Evolutionary conservation across 2,329 filamentous ascomycete species (phyloP).

Genomic region (Arthrobotrys musiformis): DNA sequence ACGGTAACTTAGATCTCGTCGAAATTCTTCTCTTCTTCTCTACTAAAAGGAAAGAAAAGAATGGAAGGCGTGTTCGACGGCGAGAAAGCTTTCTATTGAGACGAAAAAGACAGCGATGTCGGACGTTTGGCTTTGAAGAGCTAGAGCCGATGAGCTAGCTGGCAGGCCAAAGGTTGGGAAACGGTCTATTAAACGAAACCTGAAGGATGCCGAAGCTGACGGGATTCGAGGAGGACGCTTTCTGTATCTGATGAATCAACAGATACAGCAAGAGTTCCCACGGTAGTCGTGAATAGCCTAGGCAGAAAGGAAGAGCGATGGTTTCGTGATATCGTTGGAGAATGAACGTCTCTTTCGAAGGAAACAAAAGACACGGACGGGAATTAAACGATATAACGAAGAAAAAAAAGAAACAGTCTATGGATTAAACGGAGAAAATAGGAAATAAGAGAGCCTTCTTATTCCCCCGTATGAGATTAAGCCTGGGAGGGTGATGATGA

Average conservation of each 20-base stretch:
- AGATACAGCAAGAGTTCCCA: conserved; percentile 4
- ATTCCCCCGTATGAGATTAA: conserved; percentile 47
- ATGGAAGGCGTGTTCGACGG: conserved; percentile 21
- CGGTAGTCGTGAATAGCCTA: conserved; percentile 12
- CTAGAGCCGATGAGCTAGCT: conserved; percentile 20
- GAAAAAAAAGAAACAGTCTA: conserved; percentile 50
- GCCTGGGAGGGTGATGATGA: conserved; percentile 35
- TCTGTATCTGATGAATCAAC: background rate
- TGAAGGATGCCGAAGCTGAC: background rate
- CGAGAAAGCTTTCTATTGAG: conserved; percentile 1
- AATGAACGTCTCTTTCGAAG: conserved; percentile 56
- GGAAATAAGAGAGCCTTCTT: conserved; percentile 47
- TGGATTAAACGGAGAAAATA: conserved; percentile 39
- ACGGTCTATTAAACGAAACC: conserved; percentile 5
- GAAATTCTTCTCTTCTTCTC: conserved; percentile 27
- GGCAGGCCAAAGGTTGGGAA: conserved; percentile 4
- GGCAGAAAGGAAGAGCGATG: conserved; percentile 13
- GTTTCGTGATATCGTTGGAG: conserved; percentile 52
- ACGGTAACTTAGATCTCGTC: conserved; percentile 56
- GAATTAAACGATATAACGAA: conserved; percentile 56
- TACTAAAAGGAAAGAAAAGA: conserved; percentile 24
- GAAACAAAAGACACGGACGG: conserved; percentile 56
- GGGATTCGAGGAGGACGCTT: background rate
- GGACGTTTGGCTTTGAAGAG: background rate
- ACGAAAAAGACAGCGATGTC: conserved; percentile 10